Evolutionary conservation across 192 early-diverging fungal genomes (phyloP), one percentile per base, ranked within the genome.

Genomic region (Gryganskiella cystojenkinii): DNA sequence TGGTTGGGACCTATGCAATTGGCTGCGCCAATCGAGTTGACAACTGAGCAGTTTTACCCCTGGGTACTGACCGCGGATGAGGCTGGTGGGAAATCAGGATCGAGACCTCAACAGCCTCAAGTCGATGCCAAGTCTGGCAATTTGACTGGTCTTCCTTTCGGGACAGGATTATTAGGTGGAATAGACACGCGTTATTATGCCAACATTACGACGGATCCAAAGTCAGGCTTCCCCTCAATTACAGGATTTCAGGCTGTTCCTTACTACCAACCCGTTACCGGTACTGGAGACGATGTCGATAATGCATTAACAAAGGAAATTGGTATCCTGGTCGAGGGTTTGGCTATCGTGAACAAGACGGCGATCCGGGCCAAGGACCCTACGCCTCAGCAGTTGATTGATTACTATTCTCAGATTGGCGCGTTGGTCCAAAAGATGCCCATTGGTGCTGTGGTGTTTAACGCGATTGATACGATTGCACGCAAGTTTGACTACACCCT

Each of bases 401-500:
- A 67, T 13, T 83, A 70, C 65, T 67, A 80, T 54, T 58, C 67
- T 1, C 22, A 80, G 40, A 69, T 81, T 44, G 86, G 82, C 15
- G 64, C 40, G 1, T 51, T 89, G 11, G 66, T 88, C 35, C 64
- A 71, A 20, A 54, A 80, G 52, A 59, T 92, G 64, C 92, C 90
- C 19, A 84, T 82, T 35, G 89, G 88, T 25, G 87, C 79, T 11
- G 27, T 91, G 31, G 45, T 85, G 44, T 87, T 91, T 64, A 67
- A 82, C 43, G 40, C 65, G 45, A 78, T 89, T 40, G 84, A 92
- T 68, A 53, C 78, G 37, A 30, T 72, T 3, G 45, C 62, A 1
- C 71, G 81, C 51, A 63, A 79, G 52, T 91, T 84, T 72, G 59
- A 66, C 35, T 88, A 85, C 64, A 85, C 83, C 11, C 37, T 92